phyloP scores from a whole-genome alignment of 345 rosid species.

The Euphorbia tirucalli region DNA sequence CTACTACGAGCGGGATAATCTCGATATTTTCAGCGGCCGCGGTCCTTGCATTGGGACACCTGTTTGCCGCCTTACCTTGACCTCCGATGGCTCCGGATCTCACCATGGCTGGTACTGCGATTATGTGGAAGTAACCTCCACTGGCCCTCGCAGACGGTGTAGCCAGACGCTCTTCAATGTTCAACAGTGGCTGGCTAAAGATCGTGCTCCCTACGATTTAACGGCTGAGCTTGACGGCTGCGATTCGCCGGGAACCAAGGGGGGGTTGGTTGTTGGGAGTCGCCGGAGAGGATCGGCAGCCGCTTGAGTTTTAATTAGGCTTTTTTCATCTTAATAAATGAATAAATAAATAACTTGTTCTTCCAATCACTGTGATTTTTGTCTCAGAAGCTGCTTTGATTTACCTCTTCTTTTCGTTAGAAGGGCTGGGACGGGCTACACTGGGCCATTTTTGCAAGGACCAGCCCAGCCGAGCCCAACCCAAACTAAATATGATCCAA shows the following conservation, averaged over 20 bases:
- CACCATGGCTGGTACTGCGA: slow-evolving; percentile 57
- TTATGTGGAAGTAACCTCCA: slow-evolving; percentile 43
- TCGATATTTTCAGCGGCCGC: too few relatives aligned
- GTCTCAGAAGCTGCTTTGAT: too few relatives aligned
- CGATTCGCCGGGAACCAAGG: neutral
- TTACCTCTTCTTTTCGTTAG: too few relatives aligned
- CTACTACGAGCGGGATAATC: too few relatives aligned
- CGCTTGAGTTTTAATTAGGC: slow-evolving; percentile 1
- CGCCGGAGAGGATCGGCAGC: neutral
- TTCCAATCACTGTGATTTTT: too few relatives aligned
- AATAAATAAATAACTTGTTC: too few relatives aligned
- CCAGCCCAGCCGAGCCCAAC: too few relatives aligned
- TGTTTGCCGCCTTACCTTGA: slow-evolving; percentile 45
- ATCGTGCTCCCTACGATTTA: slow-evolving; percentile 30
- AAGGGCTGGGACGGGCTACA: too few relatives aligned
- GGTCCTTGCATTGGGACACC: slow-evolving; percentile 39
- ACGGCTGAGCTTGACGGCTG: slow-evolving; percentile 37
- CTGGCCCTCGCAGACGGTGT: slow-evolving; percentile 34
- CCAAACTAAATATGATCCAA: too few relatives aligned
- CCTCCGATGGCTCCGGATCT: slow-evolving; percentile 43
- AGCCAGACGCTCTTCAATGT: slow-evolving; percentile 33
- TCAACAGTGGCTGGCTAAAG: slow-evolving; percentile 42
- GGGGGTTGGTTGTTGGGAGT: slow-evolving; percentile 2
- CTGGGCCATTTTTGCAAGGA: too few relatives aligned
- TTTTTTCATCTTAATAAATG: too few relatives aligned